A percentile compares a stretch with the other conserved stretches of the same genome.
These are phyloP conservation scores for Emericellopsis atlantica DNA, from an alignment of 2,329 filamentous ascomycete genomes.

Conservation along the genomic window DNA sequence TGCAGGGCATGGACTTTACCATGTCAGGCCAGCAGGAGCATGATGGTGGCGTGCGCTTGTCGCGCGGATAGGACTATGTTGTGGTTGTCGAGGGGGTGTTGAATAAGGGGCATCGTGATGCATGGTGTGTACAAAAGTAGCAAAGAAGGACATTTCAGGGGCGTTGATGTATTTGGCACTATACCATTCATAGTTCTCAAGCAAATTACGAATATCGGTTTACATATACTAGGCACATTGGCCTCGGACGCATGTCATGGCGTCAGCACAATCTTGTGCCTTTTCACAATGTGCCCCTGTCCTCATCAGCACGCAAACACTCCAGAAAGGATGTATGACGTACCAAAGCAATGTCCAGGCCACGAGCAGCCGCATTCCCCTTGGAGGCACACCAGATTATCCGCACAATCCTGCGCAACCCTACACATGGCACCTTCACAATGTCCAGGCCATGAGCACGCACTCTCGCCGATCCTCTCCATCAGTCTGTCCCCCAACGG, in stretches of 20 bases:
- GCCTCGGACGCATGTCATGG: not conserved
- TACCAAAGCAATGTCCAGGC: not conserved
- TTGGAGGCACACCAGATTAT: not conserved
- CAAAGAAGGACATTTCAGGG: too few relatives aligned
- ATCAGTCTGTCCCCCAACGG: constrained; percentile 33
- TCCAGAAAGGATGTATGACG: not conserved
- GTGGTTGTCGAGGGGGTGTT: constrained; percentile 24
- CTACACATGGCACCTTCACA: not conserved
- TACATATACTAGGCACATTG: not conserved
- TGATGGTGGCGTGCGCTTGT: constrained; percentile 7
- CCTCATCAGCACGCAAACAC: too few relatives aligned
- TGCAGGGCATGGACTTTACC: constrained; percentile 30
- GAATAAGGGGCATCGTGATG: constrained; percentile 19
- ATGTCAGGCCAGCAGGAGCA: constrained; percentile 7
- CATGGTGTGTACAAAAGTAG: too few relatives aligned
- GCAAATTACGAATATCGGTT: too few relatives aligned
- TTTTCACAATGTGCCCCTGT: not conserved
- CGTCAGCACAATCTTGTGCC: not conserved
- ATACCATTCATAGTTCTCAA: too few relatives aligned
- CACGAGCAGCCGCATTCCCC: not conserved
- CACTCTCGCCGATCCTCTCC: constrained; percentile 14
- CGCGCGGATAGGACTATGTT: not conserved
- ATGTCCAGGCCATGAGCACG: not conserved
- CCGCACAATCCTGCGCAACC: not conserved
- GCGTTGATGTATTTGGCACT: too few relatives aligned